phyloP scores from a whole-genome alignment of 1,284 basidiomycete species.

The Pascua guehoae region DNA sequence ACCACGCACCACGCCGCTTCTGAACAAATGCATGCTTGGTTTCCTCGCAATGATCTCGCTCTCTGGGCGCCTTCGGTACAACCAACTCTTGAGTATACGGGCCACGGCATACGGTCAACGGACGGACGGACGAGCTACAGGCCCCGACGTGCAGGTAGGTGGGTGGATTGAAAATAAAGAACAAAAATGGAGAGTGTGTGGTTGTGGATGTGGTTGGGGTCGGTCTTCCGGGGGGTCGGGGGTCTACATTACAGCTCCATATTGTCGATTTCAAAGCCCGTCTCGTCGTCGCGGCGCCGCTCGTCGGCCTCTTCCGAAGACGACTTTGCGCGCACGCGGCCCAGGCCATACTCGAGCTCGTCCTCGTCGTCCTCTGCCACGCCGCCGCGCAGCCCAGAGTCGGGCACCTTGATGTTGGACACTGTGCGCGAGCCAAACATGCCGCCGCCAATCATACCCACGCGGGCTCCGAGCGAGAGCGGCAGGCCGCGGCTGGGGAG shows the following conservation, averaged over 20 bases:
- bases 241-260: constrained; percentile 18
- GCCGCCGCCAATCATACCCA: constrained; percentile 40
- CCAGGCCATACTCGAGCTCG: constrained; percentile 12
- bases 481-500: constrained; percentile 27
- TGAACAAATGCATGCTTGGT: background rate
- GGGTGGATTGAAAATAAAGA: no score
- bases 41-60: no score
- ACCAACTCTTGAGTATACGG: no score
- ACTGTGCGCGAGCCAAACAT: constrained; percentile 34
- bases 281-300: constrained; percentile 23
- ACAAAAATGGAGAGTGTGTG: no score
- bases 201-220: no score
- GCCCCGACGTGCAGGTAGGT: no score
- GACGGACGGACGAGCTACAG: no score
- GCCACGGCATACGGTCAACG: no score
- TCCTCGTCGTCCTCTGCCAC: constrained; percentile 40
- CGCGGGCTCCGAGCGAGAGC: constrained; percentile 26
- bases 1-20: background rate
- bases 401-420: constrained; percentile 23
- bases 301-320: constrained; percentile 38
- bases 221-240: no score
- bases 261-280: constrained; percentile 18
- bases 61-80: no score
- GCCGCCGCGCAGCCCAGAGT: constrained; percentile 32
- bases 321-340: constrained; percentile 16